Evolutionary conservation across 1,284 basidiomycete species (phyloP), one percentile per base, ranked within the genome.

Genomic region (Flammula alnicola): DNA sequence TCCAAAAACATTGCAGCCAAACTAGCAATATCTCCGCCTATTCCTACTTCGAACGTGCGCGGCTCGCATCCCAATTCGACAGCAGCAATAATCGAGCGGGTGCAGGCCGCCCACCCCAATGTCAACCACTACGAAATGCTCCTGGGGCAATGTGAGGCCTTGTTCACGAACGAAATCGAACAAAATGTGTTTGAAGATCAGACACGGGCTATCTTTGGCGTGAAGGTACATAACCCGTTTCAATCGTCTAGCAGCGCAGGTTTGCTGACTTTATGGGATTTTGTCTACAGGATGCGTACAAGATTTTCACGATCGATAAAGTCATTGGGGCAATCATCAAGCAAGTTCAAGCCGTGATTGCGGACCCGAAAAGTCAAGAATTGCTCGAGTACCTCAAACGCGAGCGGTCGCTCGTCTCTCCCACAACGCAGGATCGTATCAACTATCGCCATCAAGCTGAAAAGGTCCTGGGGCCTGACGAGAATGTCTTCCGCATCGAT

Each of bases 151-250:
- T 92, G 91, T 64, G 95, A 98, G 70, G 83, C 88, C 52, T 69
- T 98, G 46, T 98, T 98, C 60, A 95, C 97, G 64, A 91, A 90
- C 58, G 93, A 96, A 65, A 78, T 98, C 20, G 96, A 98, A 61
- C 88, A 88, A 56, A 75, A 77, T 35, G 80, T 78, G 1, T 98
- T 94, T 64, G 96, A 99, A 68, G 96, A 98, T 62, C 89, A 91
- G 59, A 82, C 95, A 71, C 78, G 96, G 25, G 81, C 80, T 58
- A 93, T 98, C 84, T 98, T 95, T 71, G 93, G 93, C 20, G 86
- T 88, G 52, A 81, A 82, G 75, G 86, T 82, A 39, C n/a, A 65
- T 50, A 12, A 16, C 12, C 12, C 14, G 27, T 16, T n/a, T n/a
- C n/a, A n/a, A n/a, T n/a, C n/a, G n/a, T n/a, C n/a, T n/a, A n/a